Evolutionary conservation across 208 protist genomes (phyloP).

Genomic region (Porcisia deanei): DNA sequence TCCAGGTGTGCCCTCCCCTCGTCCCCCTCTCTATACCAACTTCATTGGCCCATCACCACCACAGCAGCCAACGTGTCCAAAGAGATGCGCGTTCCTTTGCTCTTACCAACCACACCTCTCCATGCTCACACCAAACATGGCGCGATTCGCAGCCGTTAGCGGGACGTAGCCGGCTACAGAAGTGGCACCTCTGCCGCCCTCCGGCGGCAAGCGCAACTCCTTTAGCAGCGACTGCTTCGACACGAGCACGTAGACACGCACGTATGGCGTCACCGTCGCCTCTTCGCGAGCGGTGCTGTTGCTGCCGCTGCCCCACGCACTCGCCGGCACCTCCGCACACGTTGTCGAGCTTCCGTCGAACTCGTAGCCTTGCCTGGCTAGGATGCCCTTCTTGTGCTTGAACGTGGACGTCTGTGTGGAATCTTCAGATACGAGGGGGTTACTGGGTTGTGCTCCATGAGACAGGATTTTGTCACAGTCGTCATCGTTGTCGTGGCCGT

Average conservation of each 20-base stretch:
- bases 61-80: neutral
- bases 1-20: neutral
- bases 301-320: slow-evolving; percentile 9
- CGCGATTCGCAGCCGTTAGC: slow-evolving; percentile 31
- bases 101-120: slow-evolving; percentile 48
- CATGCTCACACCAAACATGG: slow-evolving; percentile 32
- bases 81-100: neutral
- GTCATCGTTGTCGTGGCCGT: neutral
- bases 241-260: slow-evolving; percentile 49
- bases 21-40: neutral
- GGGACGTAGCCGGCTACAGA: slow-evolving; percentile 34
- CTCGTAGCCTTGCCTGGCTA: slow-evolving; percentile 44
- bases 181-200: neutral
- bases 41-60: neutral
- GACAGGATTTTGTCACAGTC: neutral
- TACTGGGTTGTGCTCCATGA: neutral
- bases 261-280: neutral
- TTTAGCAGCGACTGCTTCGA: slow-evolving; percentile 26
- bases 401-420: slow-evolving; percentile 44
- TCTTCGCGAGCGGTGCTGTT: neutral
- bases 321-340: neutral
- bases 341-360: slow-evolving; percentile 26
- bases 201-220: slow-evolving; percentile 15
- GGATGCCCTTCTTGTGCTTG: slow-evolving; percentile 49
- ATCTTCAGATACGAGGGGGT: slow-evolving; percentile 2